phyloP scores from a whole-genome alignment of 106 monocot species.

The Ottelia alismoides region DNA sequence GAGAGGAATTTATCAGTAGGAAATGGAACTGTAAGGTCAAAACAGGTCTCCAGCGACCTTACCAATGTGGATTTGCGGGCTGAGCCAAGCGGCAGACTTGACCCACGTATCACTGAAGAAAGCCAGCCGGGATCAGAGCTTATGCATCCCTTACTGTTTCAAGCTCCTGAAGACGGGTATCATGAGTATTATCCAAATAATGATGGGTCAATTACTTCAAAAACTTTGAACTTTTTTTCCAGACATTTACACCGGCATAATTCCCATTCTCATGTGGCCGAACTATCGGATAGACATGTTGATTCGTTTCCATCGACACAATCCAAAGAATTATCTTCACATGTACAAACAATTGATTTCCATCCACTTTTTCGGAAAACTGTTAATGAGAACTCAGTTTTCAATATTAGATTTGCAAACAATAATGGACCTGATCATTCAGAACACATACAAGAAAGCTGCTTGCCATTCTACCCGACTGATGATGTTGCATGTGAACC shows the following conservation, averaged over 20 bases:
- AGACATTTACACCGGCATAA: constrained; percentile 11
- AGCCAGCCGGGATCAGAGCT: constrained; percentile 43
- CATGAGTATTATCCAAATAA: constrained; percentile 27
- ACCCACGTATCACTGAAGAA: constrained; percentile 23
- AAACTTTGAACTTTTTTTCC: constrained; percentile 18
- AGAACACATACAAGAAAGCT: constrained; percentile 4
- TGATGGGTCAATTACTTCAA: constrained; percentile 15
- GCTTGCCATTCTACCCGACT: constrained; percentile 7
- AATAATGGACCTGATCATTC: constrained; percentile 2
- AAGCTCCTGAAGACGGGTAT: constrained; percentile 28
- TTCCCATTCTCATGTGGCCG: constrained; percentile 1
- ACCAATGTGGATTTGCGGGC: constrained; percentile 4
- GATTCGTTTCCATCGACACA: not conserved
- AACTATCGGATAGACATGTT: not conserved
- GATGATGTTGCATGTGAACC: constrained; percentile 13
- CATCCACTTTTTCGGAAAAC: constrained; percentile 67
- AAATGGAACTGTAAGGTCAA: constrained; percentile 6
- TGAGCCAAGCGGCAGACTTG: constrained; percentile 5
- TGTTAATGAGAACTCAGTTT: constrained; percentile 10
- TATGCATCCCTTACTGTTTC: constrained; percentile 79
- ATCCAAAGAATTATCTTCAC: constrained; percentile 12
- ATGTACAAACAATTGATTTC: constrained; percentile 49
- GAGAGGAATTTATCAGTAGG: constrained; percentile 6
- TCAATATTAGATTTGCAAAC: constrained; percentile 2
- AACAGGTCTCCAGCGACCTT: constrained; percentile 12